These are phyloP conservation scores for Cryptococcus sp. DNA, from an alignment of 1,284 basidiomycete species.

Conservation along the genomic window DNA sequence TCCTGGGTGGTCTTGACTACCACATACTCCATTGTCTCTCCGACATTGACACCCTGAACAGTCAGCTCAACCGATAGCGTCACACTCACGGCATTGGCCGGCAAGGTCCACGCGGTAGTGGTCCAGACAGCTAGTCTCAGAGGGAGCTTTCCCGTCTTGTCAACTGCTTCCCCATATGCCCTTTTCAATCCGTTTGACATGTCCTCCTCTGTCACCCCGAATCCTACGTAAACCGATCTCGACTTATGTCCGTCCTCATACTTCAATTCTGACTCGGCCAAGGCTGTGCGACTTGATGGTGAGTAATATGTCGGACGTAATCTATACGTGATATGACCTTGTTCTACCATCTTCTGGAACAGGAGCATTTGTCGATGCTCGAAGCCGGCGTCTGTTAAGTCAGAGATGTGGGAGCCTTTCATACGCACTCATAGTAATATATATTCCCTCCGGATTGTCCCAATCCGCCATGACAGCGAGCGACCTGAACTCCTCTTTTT, in stretches of 20 bases:
- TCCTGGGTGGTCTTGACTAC: conserved; percentile 52
- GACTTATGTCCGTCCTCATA: conserved; percentile 88
- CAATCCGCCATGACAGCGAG: conserved; percentile 94
- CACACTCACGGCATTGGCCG: conserved; percentile 79
- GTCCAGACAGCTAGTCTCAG: conserved; percentile 87
- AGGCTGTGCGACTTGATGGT: conserved; percentile 86
- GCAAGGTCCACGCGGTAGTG: conserved; percentile 96
- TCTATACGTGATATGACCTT: conserved; percentile 76
- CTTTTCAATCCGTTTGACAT: conserved; percentile 31
- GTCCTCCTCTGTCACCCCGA: conserved; percentile 53
- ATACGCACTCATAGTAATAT: conserved; percentile 73
- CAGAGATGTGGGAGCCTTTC: background rate
- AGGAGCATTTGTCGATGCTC: conserved; percentile 84
- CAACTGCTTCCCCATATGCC: conserved; percentile 13
- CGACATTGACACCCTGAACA: conserved; percentile 74
- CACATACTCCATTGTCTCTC: conserved; percentile 68
- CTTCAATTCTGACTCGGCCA: conserved; percentile 91
- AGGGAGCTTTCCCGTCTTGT: conserved; percentile 11
- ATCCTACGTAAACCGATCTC: conserved; percentile 80
- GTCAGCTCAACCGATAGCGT: background rate
- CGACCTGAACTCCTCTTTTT: conserved; percentile 73
- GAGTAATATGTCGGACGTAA: conserved; percentile 93
- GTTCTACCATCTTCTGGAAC: conserved; percentile 83
- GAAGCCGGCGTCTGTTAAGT: conserved; percentile 66
- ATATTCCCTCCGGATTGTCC: conserved; percentile 65